Evolutionary conservation across 305 asterid species (phyloP).

Genomic region (Nicotiana rustica): DNA sequence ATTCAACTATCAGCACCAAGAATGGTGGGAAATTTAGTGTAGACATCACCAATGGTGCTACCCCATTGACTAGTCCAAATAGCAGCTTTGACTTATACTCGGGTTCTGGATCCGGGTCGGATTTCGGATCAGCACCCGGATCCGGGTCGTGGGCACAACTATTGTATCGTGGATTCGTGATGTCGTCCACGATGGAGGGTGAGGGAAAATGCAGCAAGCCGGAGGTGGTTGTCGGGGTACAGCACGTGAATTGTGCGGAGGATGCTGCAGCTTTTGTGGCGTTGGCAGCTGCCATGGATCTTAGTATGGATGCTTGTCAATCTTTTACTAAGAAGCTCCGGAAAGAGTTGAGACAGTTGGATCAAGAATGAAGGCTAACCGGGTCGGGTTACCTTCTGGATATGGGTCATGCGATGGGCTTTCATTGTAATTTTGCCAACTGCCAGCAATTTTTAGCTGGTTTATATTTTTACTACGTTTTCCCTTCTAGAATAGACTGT

Average conservation of each 20-base stretch:
- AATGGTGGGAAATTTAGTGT: constrained; percentile 63
- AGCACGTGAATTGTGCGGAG: constrained; percentile 75
- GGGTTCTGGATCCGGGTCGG: constrained; percentile 64
- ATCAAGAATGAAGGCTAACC: constrained; percentile 37
- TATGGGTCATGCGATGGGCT: not conserved
- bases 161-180: constrained; percentile 69
- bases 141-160: constrained; percentile 77
- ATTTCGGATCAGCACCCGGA: constrained; percentile 47
- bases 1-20: constrained; percentile 53
- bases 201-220: constrained; percentile 64
- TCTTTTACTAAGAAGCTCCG: constrained; percentile 66
- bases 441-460: constrained; percentile 11
- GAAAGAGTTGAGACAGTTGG: constrained; percentile 68
- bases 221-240: constrained; percentile 74
- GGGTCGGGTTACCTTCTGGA: not conserved
- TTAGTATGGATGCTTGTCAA: constrained; percentile 78
- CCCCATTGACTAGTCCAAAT: constrained; percentile 65
- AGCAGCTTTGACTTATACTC: constrained; percentile 71
- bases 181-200: constrained; percentile 65
- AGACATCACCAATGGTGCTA: constrained; percentile 65
- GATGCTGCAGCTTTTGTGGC: constrained; percentile 84
- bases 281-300: constrained; percentile 71
- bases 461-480: not conserved
- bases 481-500: constrained; percentile 41
- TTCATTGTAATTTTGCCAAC: not conserved